Base-by-base conservation (phyloP, 495 filamentous ascomycete genomes). In the Xylaria nigripes region DNA sequence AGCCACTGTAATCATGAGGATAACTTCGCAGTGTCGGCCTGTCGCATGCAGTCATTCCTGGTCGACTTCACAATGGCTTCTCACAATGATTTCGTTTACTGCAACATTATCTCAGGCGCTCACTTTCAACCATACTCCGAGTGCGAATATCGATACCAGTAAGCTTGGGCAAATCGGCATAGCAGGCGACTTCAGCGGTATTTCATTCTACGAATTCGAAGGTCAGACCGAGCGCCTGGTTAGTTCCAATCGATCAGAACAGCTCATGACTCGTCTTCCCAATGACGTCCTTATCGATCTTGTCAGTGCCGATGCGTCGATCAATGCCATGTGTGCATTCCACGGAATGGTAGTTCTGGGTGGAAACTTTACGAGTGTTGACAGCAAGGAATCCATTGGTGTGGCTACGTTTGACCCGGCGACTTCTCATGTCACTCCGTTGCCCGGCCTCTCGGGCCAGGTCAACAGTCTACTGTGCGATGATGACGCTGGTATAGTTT, bases 321-420 rank as follows among this genome's bases (percentile, higher is more conserved):
- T 98, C 59, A 77, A 80, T 60, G 76, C 86, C 30, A 90, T 97
- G 86, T 97, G 94, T 71, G 72, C 85, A 18, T 91, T 92, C 64
- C 76, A 80, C 16, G 89, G 88, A 12, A 81, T 96, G 24, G 82
- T 96, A 21, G 79, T 96, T 4, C 47, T 67, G 12, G 93, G 85
- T 22, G 93, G 93, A 13, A 97, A 96, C 72, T 99, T 99, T 68
- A 96, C 92, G n/a, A 95, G 87, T 62, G 69, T 98, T 34, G 87
- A 84, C 30, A 82, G 81, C 44, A 74, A 84, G 41, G 73, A 89
- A 67, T 85, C 90, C 12, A 80, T 82, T 44, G 90, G 87, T 25
- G 81, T 91, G 30, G 93, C 93, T 18, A 63, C 92, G 50, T 90
- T 89, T 65, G 78, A 95, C 62, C 81, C 87, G 1, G 77, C 77